Evolutionary conservation across 2,329 filamentous ascomycete genomes (phyloP), one percentile per base, ranked within the genome.

Genomic region (Xylaria sp.): DNA sequence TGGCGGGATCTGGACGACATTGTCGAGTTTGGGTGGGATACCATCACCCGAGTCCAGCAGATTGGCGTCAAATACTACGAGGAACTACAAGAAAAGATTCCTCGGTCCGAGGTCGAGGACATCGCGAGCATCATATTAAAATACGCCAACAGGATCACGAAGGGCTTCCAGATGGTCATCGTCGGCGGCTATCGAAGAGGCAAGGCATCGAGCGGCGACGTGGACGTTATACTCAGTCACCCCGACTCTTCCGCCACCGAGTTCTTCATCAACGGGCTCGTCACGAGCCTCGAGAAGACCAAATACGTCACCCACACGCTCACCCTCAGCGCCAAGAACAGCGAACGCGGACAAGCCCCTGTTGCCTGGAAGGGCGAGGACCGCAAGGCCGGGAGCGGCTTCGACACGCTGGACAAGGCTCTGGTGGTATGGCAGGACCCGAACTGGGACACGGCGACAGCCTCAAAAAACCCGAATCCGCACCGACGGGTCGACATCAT

Each of bases 41-140:
- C 80, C 0, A 84, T 98, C 0, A 91, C 86, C 0, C 89, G 94
- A 13, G 92, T 93, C 1, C 95, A 98, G 80, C 94, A 98, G 78
- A 97, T 98, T 65, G 95, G 96, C 0, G 84, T 98, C 54, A 98
- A 98, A 78, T 98, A 90, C 81, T 97, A 97, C 78, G 92, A 97
- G 41, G 95, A 98, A 72, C 92, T 99, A 65, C 82, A 88, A 55
- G 80, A 86, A 18, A 89, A 87, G 15, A 93, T 98, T 4, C 87
- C 93, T 0, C 88, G 94, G 1, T 67, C 77, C 0, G 94, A 98
- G 79, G 92, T 94, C 0, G 90, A 93, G 73, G 76, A 78, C 0
- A 97, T 97, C 63, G 88, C 87, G 0, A 75, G 82, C 4, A 83
- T 85, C 0, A 86, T 98, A 18, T 84, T 91, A 1, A 76, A 82